Evolutionary conservation across 177 flowering plant species (phyloP).

Genomic region (Vitis hybrid): DNA sequence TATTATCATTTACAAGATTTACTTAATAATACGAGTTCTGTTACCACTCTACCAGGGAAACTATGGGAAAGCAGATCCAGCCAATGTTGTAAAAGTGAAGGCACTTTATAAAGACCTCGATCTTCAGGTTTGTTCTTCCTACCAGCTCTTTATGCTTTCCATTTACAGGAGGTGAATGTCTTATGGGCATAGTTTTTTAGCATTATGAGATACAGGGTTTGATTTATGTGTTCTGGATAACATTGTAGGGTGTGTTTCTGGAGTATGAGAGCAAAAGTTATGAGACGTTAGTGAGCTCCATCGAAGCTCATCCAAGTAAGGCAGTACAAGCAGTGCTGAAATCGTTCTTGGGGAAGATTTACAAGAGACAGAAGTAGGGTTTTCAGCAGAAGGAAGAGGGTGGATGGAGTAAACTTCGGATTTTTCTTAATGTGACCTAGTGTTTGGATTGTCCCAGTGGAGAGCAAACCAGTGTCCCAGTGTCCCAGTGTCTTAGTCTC

Average conservation of each 20-base stretch:
- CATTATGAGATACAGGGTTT: neutral
- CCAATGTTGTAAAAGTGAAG: constrained; percentile 72
- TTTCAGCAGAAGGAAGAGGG: neutral
- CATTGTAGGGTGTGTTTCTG: constrained; percentile 50
- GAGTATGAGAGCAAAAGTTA: constrained; percentile 76
- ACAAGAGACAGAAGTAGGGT: constrained; percentile 81
- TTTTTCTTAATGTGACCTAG: too few species aligned
- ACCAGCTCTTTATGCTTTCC: neutral
- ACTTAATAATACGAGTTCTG: neutral
- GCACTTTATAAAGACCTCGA: constrained; percentile 68
- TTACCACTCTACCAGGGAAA: constrained; percentile 52
- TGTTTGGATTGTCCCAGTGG: too few species aligned
- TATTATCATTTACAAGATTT: neutral
- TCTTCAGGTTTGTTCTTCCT: constrained; percentile 57
- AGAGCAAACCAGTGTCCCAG: too few species aligned
- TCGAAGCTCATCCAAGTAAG: constrained; percentile 78
- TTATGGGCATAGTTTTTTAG: neutral
- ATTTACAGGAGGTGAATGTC: neutral
- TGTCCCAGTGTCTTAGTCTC: too few species aligned
- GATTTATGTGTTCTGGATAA: neutral
- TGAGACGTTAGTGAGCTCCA: constrained; percentile 48
- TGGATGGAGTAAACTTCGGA: too few species aligned
- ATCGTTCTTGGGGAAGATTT: constrained; percentile 86
- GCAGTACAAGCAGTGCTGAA: constrained; percentile 80
- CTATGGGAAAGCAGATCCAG: constrained; percentile 74